phyloP scores from a whole-genome alignment of 2,329 filamentous ascomycete species.

The Fusarium brachygibbosum region DNA sequence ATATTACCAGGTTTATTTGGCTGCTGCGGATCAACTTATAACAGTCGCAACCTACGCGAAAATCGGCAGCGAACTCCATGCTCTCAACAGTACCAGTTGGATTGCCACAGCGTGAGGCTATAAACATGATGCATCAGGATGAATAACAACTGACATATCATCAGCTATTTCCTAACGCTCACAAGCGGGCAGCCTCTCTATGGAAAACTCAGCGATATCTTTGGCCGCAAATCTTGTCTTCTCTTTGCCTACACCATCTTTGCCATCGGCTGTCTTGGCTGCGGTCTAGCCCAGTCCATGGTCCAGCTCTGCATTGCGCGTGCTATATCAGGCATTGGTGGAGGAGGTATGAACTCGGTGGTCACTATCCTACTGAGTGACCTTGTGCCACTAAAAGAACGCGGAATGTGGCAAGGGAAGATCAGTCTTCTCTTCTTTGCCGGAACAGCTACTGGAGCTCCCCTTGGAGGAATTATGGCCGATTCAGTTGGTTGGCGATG shows the following conservation, averaged over 20 bases:
- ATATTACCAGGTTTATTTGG: constrained; percentile 72
- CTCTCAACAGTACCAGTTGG: constrained; percentile 81
- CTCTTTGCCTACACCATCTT: constrained; percentile 75
- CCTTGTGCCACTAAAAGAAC: constrained; percentile 75
- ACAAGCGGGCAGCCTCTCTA: constrained; percentile 83
- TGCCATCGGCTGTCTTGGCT: constrained; percentile 72
- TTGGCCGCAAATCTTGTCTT: constrained; percentile 75
- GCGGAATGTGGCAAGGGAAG: constrained; percentile 80
- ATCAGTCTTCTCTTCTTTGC: constrained; percentile 79
- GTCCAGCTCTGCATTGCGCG: constrained; percentile 75
- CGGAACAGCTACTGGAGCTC: constrained; percentile 77
- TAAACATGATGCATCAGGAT: background rate
- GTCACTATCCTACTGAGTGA: constrained; percentile 76
- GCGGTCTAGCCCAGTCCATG: constrained; percentile 74
- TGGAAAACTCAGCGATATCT: constrained; percentile 78
- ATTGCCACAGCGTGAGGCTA: constrained; percentile 66
- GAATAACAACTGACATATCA: constrained; percentile 1
- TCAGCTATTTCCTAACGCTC: constrained; percentile 77
- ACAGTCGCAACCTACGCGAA: constrained; percentile 82
- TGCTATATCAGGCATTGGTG: constrained; percentile 68
- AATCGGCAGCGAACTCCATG: constrained; percentile 81
- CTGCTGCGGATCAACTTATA: constrained; percentile 81
- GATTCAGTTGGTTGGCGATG: constrained; percentile 83
- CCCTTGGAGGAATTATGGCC: constrained; percentile 77
- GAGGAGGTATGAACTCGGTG: constrained; percentile 79